Evolutionary conservation across 495 filamentous ascomycete genomes (phyloP).

Genomic region (Hypoxylon lienhwacheense): DNA sequence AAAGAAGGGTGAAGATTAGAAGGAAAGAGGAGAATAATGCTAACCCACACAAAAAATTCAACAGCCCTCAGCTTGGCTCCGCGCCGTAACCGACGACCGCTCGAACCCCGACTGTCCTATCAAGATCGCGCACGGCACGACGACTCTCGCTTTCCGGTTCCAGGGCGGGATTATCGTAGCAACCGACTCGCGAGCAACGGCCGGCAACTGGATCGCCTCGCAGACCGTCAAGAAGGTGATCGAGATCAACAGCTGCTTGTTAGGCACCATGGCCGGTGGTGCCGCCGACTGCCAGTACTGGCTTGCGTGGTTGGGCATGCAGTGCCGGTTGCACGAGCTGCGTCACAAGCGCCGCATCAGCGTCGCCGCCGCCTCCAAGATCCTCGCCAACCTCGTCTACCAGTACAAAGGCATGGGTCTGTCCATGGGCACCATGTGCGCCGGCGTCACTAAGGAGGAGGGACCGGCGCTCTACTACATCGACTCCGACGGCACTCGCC

Average conservation of each 20-base stretch:
- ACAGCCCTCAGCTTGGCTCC: slow-evolving; percentile 87
- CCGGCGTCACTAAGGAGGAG: slow-evolving; percentile 93
- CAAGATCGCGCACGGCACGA: slow-evolving; percentile 98
- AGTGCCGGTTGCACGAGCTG: slow-evolving; percentile 98
- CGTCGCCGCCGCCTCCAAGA: slow-evolving; percentile 96
- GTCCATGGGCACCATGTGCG: slow-evolving; percentile 99
- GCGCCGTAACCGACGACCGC: slow-evolving; percentile 94
- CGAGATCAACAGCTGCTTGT: slow-evolving; percentile 83
- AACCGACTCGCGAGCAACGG: slow-evolving; percentile 93
- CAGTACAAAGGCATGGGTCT: slow-evolving; percentile 97
- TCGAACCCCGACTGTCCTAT: slow-evolving; percentile 95
- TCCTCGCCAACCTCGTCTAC: slow-evolving; percentile 97
- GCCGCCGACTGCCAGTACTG: slow-evolving; percentile 99
- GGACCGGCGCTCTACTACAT: slow-evolving; percentile 98
- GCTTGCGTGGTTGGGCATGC: slow-evolving; percentile 97
- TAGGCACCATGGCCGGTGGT: slow-evolving; percentile 98
- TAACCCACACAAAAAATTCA: slow-evolving; percentile 12
- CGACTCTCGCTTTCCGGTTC: slow-evolving; percentile 97
- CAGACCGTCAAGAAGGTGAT: slow-evolving; percentile 99
- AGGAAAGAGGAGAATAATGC: slow-evolving; percentile 1
- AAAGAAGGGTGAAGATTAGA: background rate
- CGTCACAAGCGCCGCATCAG: slow-evolving; percentile 98
- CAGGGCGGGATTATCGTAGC: slow-evolving; percentile 97
- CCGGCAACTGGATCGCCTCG: slow-evolving; percentile 97
- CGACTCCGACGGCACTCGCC: slow-evolving; percentile 92